Base-by-base conservation (phyloP, 306 rosid genomes). In the Acacia confusa region DNA sequence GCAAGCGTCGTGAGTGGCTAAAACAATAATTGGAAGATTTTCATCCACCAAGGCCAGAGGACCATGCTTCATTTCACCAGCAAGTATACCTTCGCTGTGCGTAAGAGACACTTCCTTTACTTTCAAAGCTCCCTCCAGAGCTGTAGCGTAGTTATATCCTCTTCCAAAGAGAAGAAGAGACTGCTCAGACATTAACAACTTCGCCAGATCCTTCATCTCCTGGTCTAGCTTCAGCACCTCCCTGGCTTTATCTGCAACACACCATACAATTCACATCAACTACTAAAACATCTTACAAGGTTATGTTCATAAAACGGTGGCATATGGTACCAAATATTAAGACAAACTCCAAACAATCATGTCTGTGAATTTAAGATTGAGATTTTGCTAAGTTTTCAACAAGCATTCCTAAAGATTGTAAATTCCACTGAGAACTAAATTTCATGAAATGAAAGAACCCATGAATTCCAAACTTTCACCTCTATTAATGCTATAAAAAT, bases 21-120 rank as follows among this genome's bases (percentile, higher is more conserved):
- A 86, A 81, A 95, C 99, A 78, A 93, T 83, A 72, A 85, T 92
- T 0, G 98, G 96, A 78, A 95, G 98, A 86, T 80, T 93, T 91
- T 95, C 99, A 82, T 95, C 99, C 63, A 95, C 99, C 69, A 95
- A 83, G 20, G 99, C 99, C 88, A 95, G 84, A 60, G 99, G 99
- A 20, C 99, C 99, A 47, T 95, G 99, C 82, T 95, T 95, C 99
- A 95, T 95, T 92, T 95, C 99, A 84, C 99, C 98, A 1, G 99
- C 99, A 78, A 95, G 99, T 84, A 95, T 93, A 82, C 99, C 99
- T 88, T 95, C 99, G 58, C 99, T 95, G 44, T 95, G 99, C 98
- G 91, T 95, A 48, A 93, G 97, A 58, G 99, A 92, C 86, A 95
- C 99, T 88, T 95, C 99, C 85, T 95, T 95, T 55, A 95, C 99